Base-by-base conservation (phyloP, 2,329 filamentous ascomycete species). In the Diplodia scrobiculata region DNA sequence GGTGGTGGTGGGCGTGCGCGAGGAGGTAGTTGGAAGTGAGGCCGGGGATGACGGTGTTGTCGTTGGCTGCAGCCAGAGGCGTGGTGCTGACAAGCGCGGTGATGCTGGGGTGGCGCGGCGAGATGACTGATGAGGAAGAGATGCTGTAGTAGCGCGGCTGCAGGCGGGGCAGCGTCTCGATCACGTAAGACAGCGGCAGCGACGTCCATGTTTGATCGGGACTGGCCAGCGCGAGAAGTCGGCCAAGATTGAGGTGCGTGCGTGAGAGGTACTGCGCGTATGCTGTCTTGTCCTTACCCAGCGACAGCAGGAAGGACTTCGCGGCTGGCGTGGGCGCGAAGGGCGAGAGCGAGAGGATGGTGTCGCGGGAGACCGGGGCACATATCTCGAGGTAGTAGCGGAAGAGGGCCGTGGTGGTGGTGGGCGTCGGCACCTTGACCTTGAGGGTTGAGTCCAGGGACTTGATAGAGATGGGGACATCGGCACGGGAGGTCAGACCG, bases 381-480 rank as follows among this genome's bases (percentile, higher is more conserved):
- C 79, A 75, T 67, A 83, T 80, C 64, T 84, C 82, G 1, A 84
- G 77, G 64, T 83, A 80, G 68, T 82, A 75, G 5, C 75, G 72
- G 68, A 84, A 78, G 3, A 81, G 73, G 0, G 77, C 76, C 1
- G 76, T 69, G 4, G 77, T 69, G 0, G 79, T 79, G 0, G 77
- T 80, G 0, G 78, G 78, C 1, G 76, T 78, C 1, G 80, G 80
- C 0, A 82, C 63, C 47, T 73, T 76, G n/a, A 71, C 69, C 67
- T 75, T 77, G 48, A 71, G 68, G 9, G 68, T 72, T 36, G 68
- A 66, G 52, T 74, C 74, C 19, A 72, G 68, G 17, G 72, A 71
- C 25, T 68, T 72, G 36, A 80, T 67, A 1, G 70, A 72, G 34
- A 79, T 70, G 7, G 68, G 62, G 4, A 72, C 58, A 3, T 72